Evolutionary conservation across 352 stramenopile genomes (phyloP).

Genomic region (Globisporangium alternatum): DNA sequence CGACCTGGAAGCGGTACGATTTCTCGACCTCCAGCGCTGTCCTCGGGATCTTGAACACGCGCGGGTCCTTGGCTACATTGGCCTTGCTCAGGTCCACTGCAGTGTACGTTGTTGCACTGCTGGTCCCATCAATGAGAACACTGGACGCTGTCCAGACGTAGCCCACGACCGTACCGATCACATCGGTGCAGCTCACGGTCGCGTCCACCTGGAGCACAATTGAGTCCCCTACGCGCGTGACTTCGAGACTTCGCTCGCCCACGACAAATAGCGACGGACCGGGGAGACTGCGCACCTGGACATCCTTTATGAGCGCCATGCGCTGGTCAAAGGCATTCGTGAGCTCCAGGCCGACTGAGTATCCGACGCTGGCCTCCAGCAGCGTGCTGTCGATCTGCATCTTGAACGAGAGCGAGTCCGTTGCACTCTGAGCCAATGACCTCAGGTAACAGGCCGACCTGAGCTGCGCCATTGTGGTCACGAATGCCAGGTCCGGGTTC

Average conservation of each 20-base stretch:
- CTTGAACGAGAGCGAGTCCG: conserved; percentile 16
- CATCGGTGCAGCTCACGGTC: conserved; percentile 38
- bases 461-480: conserved; percentile 47
- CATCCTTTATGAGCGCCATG: conserved; percentile 18
- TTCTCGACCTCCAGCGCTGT: conserved; percentile 30
- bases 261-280: conserved; percentile 52
- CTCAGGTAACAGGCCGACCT: conserved; percentile 49
- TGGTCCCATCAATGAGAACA: conserved; percentile 2
- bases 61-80: conserved; percentile 61
- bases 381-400: conserved; percentile 46
- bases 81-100: conserved; percentile 37
- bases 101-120: background rate
- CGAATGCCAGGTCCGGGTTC: conserved; percentile 20
- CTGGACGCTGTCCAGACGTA: conserved; percentile 51
- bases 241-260: conserved; percentile 30
- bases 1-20: conserved; percentile 57
- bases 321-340: conserved; percentile 58
- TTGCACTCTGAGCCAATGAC: conserved; percentile 29
- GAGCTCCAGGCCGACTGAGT: conserved; percentile 50
- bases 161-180: conserved; percentile 30
- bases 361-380: conserved; percentile 33
- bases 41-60: conserved; percentile 46
- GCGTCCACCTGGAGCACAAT: conserved; percentile 45
- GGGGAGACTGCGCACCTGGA: conserved; percentile 38
- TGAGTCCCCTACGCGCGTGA: conserved; percentile 33